phyloP scores from a whole-genome alignment of 1,139 yeast genomes.

The Oligophagozyma castellii region DNA sequence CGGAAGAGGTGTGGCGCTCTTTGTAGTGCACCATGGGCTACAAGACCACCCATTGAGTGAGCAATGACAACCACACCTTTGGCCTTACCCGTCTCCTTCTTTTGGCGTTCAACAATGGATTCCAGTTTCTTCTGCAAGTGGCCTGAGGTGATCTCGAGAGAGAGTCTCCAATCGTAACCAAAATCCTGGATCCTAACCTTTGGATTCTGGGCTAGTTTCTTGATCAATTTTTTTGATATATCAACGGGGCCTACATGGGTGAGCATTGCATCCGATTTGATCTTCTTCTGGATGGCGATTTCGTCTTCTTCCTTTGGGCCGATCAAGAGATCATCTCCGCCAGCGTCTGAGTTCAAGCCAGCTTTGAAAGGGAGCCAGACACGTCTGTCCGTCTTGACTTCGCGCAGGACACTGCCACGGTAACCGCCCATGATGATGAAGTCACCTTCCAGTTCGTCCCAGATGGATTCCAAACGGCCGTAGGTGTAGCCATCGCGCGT shows the following conservation, averaged over 20 bases:
- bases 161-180: conserved; percentile 87
- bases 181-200: conserved; percentile 55
- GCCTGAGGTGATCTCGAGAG: conserved; percentile 41
- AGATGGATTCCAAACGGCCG: conserved; percentile 26
- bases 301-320: conserved; percentile 64
- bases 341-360: conserved; percentile 61
- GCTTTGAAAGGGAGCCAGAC: conserved; percentile 86
- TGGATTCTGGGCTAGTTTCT: conserved; percentile 41
- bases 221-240: conserved; percentile 48
- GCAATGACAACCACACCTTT: conserved; percentile 60
- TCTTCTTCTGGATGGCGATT: conserved; percentile 32
- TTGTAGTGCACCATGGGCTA: conserved; percentile 69
- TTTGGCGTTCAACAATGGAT: conserved; percentile 29
- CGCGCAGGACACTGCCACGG: conserved; percentile 71
- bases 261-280: conserved; percentile 66
- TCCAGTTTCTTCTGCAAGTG: conserved; percentile 37
- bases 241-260: conserved; percentile 84
- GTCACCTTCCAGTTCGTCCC: conserved; percentile 54
- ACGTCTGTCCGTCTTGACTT: conserved; percentile 45
- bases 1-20: conserved; percentile 52
- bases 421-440: conserved; percentile 76
- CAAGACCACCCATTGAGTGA: conserved; percentile 88
- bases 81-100: no score
- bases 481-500: conserved; percentile 22
- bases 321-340: conserved; percentile 52